These are phyloP conservation scores for Dactylellina cionopaga DNA, from an alignment of 2,329 filamentous ascomycete genomes.

Conservation along the genomic window DNA sequence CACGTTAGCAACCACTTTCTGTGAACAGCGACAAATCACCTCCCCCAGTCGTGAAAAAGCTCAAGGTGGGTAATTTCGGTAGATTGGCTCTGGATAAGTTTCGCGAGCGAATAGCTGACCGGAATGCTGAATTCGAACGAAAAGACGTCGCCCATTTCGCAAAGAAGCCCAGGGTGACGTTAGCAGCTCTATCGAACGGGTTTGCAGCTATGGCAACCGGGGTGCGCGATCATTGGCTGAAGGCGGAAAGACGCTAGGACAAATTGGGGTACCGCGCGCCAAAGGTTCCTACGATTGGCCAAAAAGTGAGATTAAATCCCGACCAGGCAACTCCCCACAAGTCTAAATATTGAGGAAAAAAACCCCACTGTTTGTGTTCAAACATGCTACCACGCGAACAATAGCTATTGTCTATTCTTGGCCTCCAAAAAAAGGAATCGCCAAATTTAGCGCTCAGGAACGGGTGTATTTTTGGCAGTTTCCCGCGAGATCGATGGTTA, in stretches of 20 bases:
- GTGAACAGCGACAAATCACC: constrained; percentile 23
- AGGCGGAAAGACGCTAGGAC: background rate
- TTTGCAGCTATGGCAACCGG: constrained; percentile 17
- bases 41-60: constrained; percentile 1
- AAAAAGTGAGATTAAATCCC: constrained; percentile 13
- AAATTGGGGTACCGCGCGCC: constrained; percentile 47
- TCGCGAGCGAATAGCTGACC: constrained; percentile 41
- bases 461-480: constrained; percentile 14
- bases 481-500: background rate
- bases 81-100: constrained; percentile 12
- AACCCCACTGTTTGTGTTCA: background rate
- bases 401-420: constrained; percentile 40
- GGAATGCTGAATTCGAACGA: constrained; percentile 34
- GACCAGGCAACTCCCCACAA: constrained; percentile 4
- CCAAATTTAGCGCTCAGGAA: constrained; percentile 25
- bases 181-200: constrained; percentile 18
- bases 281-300: constrained; percentile 37
- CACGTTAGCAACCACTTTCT: constrained; percentile 19
- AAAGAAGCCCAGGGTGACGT: constrained; percentile 13
- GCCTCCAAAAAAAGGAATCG: background rate
- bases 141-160: constrained; percentile 34
- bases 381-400: constrained; percentile 22
- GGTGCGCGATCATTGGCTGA: constrained; percentile 38
- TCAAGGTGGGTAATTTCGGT: constrained; percentile 25
- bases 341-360: background rate